Evolutionary conservation across 768 basidiomycete genomes (phyloP).

Genomic region (Agrocybe pediades): DNA sequence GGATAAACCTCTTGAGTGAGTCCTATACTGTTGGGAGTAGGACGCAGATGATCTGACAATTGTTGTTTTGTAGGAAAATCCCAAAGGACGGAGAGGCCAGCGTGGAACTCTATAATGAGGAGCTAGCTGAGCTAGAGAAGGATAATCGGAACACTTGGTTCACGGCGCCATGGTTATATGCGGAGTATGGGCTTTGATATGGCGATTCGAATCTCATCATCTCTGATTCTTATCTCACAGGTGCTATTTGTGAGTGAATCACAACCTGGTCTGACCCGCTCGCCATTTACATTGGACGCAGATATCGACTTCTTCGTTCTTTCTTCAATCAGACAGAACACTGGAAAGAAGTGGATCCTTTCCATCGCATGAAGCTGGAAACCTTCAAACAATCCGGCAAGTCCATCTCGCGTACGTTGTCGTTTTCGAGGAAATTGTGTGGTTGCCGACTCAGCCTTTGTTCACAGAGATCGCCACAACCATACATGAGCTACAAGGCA

Average conservation of each 20-base stretch:
- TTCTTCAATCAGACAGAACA: conserved; percentile 66
- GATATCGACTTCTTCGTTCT: conserved; percentile 82
- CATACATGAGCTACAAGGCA: conserved; percentile 61
- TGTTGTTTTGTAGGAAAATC: conserved; percentile 51
- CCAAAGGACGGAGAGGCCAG: conserved; percentile 76
- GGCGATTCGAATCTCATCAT: neutral
- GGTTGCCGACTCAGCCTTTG: neutral
- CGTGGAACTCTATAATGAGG: conserved; percentile 73
- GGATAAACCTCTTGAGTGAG: conserved; percentile 70
- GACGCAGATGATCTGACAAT: too few relatives aligned
- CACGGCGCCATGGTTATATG: conserved; percentile 92
- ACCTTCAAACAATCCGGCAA: conserved; percentile 79
- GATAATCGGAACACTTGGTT: conserved; percentile 77
- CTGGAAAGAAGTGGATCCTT: conserved; percentile 85
- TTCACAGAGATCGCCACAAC: conserved; percentile 70
- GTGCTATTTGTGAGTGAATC: conserved; percentile 66
- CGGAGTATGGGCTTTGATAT: conserved; percentile 63
- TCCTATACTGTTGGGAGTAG: too few relatives aligned
- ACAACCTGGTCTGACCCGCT: neutral
- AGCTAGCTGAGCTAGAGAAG: conserved; percentile 54
- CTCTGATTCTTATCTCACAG: conserved; percentile 32
- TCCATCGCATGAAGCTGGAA: conserved; percentile 73
- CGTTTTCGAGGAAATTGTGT: conserved; percentile 1
- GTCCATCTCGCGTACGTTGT: conserved; percentile 72
- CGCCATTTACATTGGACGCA: conserved; percentile 25